Percentiles rank a stretch among this genome's conserved stretches.
These are phyloP conservation scores for Fusarium virguliforme DNA, from an alignment of 2,329 filamentous ascomycete genomes.

Conservation along the genomic window DNA sequence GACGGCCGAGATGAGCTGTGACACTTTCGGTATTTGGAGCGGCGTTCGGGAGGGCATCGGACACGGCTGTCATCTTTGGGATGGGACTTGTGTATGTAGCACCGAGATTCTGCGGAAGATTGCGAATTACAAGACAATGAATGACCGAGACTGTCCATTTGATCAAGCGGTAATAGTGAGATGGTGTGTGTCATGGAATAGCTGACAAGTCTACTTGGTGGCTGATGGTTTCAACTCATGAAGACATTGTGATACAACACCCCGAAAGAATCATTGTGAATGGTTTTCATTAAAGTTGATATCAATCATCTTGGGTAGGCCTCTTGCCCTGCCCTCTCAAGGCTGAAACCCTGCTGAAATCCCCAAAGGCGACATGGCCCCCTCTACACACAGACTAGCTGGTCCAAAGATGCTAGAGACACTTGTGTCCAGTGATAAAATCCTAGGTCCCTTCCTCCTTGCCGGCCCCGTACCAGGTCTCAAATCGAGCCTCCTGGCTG, in stretches of 20 bases:
- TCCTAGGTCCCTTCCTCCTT: neutral
- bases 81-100: slow-evolving; percentile 9
- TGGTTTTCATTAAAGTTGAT: neutral
- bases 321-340: neutral
- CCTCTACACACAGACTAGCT: neutral
- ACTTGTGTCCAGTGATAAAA: neutral
- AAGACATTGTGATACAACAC: neutral
- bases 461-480: slow-evolving; percentile 29
- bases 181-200: neutral
- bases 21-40: slow-evolving; percentile 18
- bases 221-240: neutral
- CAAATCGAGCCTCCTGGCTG: slow-evolving; percentile 26
- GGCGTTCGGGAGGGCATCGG: slow-evolving; percentile 49
- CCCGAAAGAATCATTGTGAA: neutral
- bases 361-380: neutral
- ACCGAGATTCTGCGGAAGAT: slow-evolving; percentile 1
- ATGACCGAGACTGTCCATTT: neutral
- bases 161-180: neutral
- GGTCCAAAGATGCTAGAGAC: neutral
- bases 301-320: neutral
- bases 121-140: slow-evolving; percentile 11
- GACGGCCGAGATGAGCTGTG: slow-evolving; percentile 52
- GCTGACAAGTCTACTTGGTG: neutral
- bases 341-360: neutral
- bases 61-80: slow-evolving; percentile 9